phyloP scores from a whole-genome alignment of 2,329 filamentous ascomycete genomes.

The Trichoderma asperellum region DNA sequence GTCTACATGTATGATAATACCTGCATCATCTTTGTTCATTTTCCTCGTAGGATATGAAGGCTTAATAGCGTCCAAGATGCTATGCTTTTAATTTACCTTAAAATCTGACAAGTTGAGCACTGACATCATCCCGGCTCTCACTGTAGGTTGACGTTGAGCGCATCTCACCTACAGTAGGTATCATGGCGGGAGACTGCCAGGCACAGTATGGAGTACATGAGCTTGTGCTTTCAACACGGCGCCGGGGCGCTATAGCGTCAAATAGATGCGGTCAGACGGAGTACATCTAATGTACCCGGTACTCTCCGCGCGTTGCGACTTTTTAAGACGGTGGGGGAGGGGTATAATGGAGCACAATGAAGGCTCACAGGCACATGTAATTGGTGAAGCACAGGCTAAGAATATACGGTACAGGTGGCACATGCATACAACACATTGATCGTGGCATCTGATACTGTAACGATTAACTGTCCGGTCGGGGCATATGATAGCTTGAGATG shows the following conservation, averaged over 20 bases:
- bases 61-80: not conserved
- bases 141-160: not conserved
- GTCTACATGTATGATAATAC: no score
- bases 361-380: not conserved
- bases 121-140: not conserved
- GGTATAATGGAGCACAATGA: not conserved
- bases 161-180: not conserved
- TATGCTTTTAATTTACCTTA: not conserved
- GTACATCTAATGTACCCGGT: not conserved
- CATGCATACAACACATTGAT: not conserved
- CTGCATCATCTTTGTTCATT: not conserved
- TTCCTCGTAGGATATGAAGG: not conserved
- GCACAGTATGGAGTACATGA: not conserved
- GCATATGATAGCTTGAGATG: not conserved
- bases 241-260: not conserved
- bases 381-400: not conserved
- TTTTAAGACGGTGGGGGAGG: not conserved
- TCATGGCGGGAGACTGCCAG: not conserved
- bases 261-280: not conserved
- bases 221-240: not conserved
- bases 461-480: not conserved
- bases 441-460: not conserved
- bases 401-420: not conserved
- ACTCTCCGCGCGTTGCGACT: not conserved
- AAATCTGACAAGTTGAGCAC: not conserved